Evolutionary conservation across 495 filamentous ascomycete genomes (phyloP), one percentile per base, ranked within the genome.

Genomic region (Trichoderma asperelloides): DNA sequence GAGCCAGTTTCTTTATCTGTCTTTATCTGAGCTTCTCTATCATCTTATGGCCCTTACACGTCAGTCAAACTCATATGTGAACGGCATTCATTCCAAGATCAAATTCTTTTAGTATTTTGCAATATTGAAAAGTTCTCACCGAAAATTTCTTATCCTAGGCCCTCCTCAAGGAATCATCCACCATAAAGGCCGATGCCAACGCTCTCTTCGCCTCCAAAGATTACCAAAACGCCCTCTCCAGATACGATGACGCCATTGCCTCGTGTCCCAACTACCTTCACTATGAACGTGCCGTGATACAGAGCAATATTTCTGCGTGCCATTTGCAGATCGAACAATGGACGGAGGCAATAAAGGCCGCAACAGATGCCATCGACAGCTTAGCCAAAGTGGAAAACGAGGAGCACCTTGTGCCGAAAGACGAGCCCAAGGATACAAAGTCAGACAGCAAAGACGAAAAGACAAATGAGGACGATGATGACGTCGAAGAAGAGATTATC

Each of bases 261-360:
- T 83, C 87, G 23, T 95, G 91, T 68, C 95, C 95, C 2, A 89
- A 85, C 70, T 96, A 97, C 73, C 86, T 97, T 41, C 90, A 95
- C 69, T 95, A 90, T 79, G 92, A 97, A 72, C 80, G 94, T 71
- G 92, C 95, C 25, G 91, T 96, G 13, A 82, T 97, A 15, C 87
- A 86, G 40, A 89, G 87, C 76, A 98, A 98, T 78, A 86, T 97
- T 68, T 83, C 94, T 4, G 95, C 92, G n/a, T 96, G 91, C 73
- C 88, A 96, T 68, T 73, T 97, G 68, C 96, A 96, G 74, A 80
- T 97, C 2, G 82, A 88, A 62, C 89, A 94, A 68, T 97, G 92
- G 88, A 95, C 95, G 69, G 87, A 88, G 11, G 91, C 92, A 7
- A 81, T 93, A 51, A 88, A 88, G 39, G 78, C 84, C 23, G 94